A percentile compares a stretch with the other conserved stretches of the same genome.
Evolutionary conservation across 352 stramenopile species (phyloP).

Genomic region (Thraustochytrium sp.): DNA sequence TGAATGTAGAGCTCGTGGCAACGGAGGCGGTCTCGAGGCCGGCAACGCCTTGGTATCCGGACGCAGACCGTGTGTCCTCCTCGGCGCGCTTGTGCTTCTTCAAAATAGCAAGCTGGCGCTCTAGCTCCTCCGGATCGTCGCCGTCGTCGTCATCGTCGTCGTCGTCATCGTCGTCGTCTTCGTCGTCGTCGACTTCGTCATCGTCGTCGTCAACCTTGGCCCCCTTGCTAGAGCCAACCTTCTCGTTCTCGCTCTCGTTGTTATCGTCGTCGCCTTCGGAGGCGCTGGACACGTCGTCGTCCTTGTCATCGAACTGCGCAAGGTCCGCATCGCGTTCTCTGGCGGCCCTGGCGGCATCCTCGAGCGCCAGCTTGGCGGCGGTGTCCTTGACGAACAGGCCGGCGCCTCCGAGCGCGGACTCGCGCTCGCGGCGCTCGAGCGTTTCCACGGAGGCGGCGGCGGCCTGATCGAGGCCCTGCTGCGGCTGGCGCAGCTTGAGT

Average conservation of each 20-base stretch:
- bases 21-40: conserved; percentile 70
- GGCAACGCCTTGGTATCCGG: conserved; percentile 77
- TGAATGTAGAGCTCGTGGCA: conserved; percentile 58
- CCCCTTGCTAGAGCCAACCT: conserved; percentile 54
- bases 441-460: conserved; percentile 51
- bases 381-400: background rate
- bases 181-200: conserved; percentile 56
- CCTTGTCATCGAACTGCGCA: conserved; percentile 78
- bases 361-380: conserved; percentile 60
- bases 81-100: conserved; percentile 89
- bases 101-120: conserved; percentile 96
- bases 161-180: conserved; percentile 72
- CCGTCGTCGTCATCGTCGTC: conserved; percentile 61
- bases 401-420: conserved; percentile 63
- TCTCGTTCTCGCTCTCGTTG: conserved; percentile 58
- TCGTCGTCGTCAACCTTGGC: conserved; percentile 63
- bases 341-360: conserved; percentile 66
- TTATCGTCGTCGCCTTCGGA: conserved; percentile 61
- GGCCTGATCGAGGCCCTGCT: background rate
- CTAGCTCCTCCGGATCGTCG: conserved; percentile 92
- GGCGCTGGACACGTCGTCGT: conserved; percentile 54
- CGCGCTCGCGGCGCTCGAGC: conserved; percentile 65
- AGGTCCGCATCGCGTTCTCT: conserved; percentile 72
- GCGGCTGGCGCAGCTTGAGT: background rate
- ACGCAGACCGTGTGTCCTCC: conserved; percentile 75